These are phyloP conservation scores for Flaveria brownii DNA, from an alignment of 129 eudicot genomes.

Conservation along the genomic window DNA sequence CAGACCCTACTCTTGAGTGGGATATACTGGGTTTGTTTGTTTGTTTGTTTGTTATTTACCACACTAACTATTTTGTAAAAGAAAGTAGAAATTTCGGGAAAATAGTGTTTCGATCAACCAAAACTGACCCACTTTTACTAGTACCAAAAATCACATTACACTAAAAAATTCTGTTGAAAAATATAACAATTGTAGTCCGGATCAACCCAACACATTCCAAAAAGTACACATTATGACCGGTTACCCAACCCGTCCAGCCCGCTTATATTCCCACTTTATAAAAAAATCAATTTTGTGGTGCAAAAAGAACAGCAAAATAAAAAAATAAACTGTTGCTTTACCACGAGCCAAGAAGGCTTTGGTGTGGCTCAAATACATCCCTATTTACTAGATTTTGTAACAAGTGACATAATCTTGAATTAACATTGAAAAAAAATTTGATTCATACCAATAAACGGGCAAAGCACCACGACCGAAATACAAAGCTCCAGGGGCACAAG, in stretches of 20 bases:
- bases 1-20: too few species aligned
- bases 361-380: too few species aligned
- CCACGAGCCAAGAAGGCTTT: too few species aligned
- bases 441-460: constrained; percentile 75
- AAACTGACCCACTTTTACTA: neutral
- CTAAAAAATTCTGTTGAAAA: neutral
- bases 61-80: too few species aligned
- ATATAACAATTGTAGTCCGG: neutral
- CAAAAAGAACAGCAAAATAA: neutral
- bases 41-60: too few species aligned
- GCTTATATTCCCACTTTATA: neutral
- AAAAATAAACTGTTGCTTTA: too few species aligned
- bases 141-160: neutral
- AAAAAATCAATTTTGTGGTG: neutral
- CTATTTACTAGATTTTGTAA: neutral
- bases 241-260: neutral
- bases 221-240: neutral
- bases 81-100: neutral
- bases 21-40: too few species aligned
- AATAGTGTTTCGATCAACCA: neutral
- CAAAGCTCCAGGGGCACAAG: constrained; percentile 89
- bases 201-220: neutral
- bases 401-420: neutral
- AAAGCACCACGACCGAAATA: constrained; percentile 97
- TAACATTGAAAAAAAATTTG: neutral